Evolutionary conservation across 805 yeast genomes (phyloP), one percentile per base, ranked within the genome.

Genomic region (Yamadazyma takamatsuzukensis): DNA sequence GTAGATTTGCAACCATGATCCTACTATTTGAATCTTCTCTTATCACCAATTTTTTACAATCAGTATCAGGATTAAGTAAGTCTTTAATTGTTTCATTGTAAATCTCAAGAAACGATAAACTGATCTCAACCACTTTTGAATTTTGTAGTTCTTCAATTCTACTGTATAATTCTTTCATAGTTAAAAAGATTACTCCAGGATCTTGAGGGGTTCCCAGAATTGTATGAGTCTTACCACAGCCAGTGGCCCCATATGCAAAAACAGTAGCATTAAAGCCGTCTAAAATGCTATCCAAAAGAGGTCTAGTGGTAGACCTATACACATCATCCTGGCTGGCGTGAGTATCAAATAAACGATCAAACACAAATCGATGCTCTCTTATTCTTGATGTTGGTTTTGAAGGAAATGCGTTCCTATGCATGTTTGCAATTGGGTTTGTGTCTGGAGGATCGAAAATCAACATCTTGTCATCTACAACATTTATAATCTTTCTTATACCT

Each of bases 211-310:
- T 72, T 0, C 96, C 96, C 52, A 82, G 74, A 19, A 89, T 83
- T 0, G 97, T 89, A 53, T 83, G 87, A 0, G 97, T 89, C 53
- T 89, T 89, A n/a, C 97, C 97, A 56, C 97, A 89, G 0, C 97
- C 97, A 0, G 97, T 89, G 18, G 97, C 95, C 1, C 97, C 97
- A 54, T 89, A 89, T 0, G 97, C 97, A 64, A 89, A 89, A 0
- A 89, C 86, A 0, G 96, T 87, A 5, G 95, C 81, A 54, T 90
- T 88, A 57, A 66, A 85, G 0, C 97, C 97, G 40, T 84, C 93
- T 25, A 89, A 54, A 0, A 87, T 78, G 24, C 80, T 72, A 39
- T 80, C 86, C 6, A 89, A 63, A 29, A 87, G 61, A 0, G 95
- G 90, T 31, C 69, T 64, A 0, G 95, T 76, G 1, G 95, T 85